Evolutionary conservation across 2,329 filamentous ascomycete species (phyloP).

Genomic region (Claviceps digitariae): DNA sequence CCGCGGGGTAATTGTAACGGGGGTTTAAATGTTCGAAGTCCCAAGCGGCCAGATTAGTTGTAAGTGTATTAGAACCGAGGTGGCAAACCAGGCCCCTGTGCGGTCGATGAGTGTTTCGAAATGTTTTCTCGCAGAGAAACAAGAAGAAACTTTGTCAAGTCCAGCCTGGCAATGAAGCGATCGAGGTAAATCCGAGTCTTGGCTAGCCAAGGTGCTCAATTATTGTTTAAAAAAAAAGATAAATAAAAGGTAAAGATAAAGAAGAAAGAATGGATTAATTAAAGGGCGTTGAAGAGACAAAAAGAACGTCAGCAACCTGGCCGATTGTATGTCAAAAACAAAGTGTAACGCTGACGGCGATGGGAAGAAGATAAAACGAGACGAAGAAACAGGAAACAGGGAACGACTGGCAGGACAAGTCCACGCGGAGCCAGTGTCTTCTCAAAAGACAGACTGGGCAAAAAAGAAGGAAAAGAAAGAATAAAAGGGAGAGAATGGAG

Average conservation of each 20-base stretch:
- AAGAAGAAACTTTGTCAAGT: neutral
- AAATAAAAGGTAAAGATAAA: constrained; percentile 13
- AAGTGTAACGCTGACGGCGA: constrained; percentile 8
- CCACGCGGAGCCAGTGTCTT: constrained; percentile 3
- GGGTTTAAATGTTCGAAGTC: neutral
- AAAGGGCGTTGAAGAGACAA: neutral
- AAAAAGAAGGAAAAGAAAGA: neutral
- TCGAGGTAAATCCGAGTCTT: neutral
- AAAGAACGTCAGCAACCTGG: constrained; percentile 44
- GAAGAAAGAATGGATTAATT: neutral
- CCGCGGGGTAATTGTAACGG: neutral
- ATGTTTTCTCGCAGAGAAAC: neutral
- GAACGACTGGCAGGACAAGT: constrained; percentile 15
- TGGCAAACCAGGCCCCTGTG: constrained; percentile 12
- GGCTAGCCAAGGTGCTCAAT: neutral
- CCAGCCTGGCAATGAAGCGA: neutral
- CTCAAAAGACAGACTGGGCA: constrained; percentile 4
- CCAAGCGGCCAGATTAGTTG: neutral
- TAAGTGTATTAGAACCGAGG: constrained; percentile 1
- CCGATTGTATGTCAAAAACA: constrained; percentile 35
- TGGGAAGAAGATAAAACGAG: constrained; percentile 2
- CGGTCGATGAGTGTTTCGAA: constrained; percentile 5
- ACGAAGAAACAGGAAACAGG: constrained; percentile 15
- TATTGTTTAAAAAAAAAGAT: neutral
- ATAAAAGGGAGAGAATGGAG: constrained; percentile 3